Evolutionary conservation across 495 filamentous ascomycete genomes (phyloP).

Genomic region (Neurospora cerealis): DNA sequence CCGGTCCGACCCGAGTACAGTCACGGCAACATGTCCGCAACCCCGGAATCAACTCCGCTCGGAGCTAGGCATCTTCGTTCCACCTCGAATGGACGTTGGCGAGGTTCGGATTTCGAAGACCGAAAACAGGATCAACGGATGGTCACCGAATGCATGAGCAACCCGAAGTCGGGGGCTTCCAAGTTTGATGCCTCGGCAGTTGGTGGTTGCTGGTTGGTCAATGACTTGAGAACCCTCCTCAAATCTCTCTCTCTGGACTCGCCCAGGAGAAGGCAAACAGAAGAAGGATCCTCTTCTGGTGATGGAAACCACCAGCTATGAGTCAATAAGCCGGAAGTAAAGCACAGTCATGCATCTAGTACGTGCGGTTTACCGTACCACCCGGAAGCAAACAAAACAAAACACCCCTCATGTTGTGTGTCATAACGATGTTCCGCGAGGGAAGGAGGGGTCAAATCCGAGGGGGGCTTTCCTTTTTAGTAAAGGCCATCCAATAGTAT

Average conservation of each 20-base stretch:
- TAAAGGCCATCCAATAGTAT: not conserved
- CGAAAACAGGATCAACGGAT: not conserved
- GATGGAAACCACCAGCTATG: not conserved
- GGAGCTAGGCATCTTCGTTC: not conserved
- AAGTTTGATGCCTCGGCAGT: not conserved
- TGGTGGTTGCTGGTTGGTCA: not conserved
- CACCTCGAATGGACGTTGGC: not conserved
- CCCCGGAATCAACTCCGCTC: not conserved
- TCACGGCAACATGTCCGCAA: not conserved
- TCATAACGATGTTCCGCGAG: not conserved
- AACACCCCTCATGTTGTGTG: not conserved
- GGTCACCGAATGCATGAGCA: not conserved
- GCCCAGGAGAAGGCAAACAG: not conserved
- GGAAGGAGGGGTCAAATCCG: not conserved
- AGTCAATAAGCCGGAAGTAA: not conserved
- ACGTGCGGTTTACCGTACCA: not conserved
- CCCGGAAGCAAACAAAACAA: not conserved
- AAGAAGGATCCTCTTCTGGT: not conserved
- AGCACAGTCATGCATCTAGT: not conserved
- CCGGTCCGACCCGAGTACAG: not conserved
- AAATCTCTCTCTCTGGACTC: not conserved
- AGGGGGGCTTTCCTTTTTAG: not conserved
- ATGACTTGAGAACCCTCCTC: not conserved
- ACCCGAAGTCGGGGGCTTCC: not conserved
- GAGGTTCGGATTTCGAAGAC: not conserved